These are phyloP conservation scores for Pascua sp. DNA, from an alignment of 1,284 basidiomycete genomes.

Conservation along the genomic window DNA sequence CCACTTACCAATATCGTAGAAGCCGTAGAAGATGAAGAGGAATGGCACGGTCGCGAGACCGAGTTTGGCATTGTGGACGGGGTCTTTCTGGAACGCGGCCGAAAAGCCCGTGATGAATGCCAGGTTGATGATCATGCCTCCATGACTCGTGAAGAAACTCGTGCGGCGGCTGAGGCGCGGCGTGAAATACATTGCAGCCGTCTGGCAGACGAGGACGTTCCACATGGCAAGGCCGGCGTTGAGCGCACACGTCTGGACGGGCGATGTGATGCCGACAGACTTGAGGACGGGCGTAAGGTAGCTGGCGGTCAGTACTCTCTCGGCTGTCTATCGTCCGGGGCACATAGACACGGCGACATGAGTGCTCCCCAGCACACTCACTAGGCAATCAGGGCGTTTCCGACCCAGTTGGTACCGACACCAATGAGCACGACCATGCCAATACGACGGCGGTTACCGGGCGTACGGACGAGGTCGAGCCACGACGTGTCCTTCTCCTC, in stretches of 20 bases:
- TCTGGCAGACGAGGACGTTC: conserved; percentile 19
- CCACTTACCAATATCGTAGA: conserved; percentile 15
- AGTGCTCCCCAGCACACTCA: conserved; percentile 10
- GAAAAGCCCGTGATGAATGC: conserved; percentile 4
- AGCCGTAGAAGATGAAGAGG: conserved; percentile 22
- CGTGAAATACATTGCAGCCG: conserved; percentile 5
- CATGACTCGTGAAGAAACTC: conserved; percentile 10
- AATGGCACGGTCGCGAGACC: conserved; percentile 9
- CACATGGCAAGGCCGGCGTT: conserved; percentile 27
- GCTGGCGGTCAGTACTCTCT: conserved; percentile 4
- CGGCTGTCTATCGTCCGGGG: neutral
- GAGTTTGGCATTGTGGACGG: conserved; percentile 5
- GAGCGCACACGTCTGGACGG: conserved; percentile 26
- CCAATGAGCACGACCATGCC: conserved; percentile 50
- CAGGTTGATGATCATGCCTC: conserved; percentile 11
- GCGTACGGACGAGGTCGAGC: conserved; percentile 33
- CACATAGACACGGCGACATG: neutral
- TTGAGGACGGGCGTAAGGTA: conserved; percentile 24
- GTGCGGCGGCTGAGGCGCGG: conserved; percentile 4
- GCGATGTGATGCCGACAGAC: conserved; percentile 10
- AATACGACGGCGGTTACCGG: conserved; percentile 35
- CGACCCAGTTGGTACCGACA: conserved; percentile 54
- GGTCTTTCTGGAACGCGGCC: conserved; percentile 8
- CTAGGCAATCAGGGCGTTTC: conserved; percentile 42
- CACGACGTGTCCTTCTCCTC: conserved; percentile 20